Base-by-base conservation (phyloP, 495 filamentous ascomycete genomes). In the Glonium stellatum region DNA sequence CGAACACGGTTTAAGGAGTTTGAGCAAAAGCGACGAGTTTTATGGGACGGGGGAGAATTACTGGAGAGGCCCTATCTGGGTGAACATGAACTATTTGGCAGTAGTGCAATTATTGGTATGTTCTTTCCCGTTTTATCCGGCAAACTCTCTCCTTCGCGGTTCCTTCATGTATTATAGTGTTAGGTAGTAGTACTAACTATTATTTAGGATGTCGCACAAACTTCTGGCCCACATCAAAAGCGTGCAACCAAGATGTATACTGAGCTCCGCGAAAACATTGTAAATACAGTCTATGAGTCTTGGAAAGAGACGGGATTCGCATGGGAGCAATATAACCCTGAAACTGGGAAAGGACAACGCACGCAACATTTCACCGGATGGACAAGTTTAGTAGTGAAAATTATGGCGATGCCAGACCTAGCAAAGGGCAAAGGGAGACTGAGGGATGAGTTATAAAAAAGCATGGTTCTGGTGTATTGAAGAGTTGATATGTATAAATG, bases 341-440 rank as follows among this genome's bases (percentile, higher is more conserved):
- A 96, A 62, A 96, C 87, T 4, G 93, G 93, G 50, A 80, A 82
- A 57, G 93, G 93, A 35, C 95, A 97, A 77, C 82, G 93, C 52
- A 97, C 91, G 22, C 91, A 96, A 76, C 93, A 97, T 77, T 98
- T 98, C 71, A 95, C 92, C 15, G 93, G 93, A 56, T 98, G 93
- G 93, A 98, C 95, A 51, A 95, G 89, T 72, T 76, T 62, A 72
- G 92, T 97, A 63, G 92, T 97, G 41, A 97, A 96, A 79, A 88
- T 98, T 68, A 96, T 97, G 93, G 80, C 80, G 42, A 92, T 98
- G 89, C 86, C 86, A 21, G 81, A 88, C 60, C 52, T 74, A 25
- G 27, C 27, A 6, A 44, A 44, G 0, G 51, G 27, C 25, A 49
- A 46, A 35, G 51, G 35, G 6, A 49, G 54, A 52, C 58, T 52